These are phyloP conservation scores for Eragrostis tef DNA, from an alignment of 202 grass and related monocot genomes.

Conservation along the genomic window DNA sequence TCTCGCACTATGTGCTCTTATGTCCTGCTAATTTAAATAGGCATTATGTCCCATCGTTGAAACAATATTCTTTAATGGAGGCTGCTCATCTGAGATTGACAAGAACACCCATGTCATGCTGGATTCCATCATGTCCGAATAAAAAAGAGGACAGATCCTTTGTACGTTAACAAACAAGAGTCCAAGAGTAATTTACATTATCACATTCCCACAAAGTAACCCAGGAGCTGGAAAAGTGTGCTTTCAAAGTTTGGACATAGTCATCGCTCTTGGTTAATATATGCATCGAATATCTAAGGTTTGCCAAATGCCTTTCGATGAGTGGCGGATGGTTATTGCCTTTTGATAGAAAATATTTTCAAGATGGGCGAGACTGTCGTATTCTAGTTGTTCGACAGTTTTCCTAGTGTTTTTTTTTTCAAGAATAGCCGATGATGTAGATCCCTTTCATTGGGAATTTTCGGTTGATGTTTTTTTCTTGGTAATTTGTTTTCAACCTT, in stretches of 20 bases:
- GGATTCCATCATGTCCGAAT: conserved; percentile 17
- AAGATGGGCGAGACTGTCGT: no score
- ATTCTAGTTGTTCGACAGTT: no score
- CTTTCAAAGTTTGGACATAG: background rate
- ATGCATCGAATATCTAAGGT: background rate
- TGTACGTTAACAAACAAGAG: conserved; percentile 4
- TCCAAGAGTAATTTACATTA: background rate
- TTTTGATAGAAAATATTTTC: no score
- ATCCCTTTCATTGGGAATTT: no score
- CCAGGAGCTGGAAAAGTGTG: background rate
- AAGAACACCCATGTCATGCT: conserved; percentile 5
- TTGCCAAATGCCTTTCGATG: background rate
- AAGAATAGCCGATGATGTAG: no score
- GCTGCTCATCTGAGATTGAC: conserved; percentile 41
- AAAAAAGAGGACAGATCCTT: background rate
- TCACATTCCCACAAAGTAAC: conserved; percentile 11
- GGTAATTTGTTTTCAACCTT: no score
- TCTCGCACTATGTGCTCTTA: background rate
- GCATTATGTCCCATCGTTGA: background rate
- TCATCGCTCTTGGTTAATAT: background rate
- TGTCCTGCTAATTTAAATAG: background rate
- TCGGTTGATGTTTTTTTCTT: no score
- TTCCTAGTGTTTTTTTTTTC: no score
- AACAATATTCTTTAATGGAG: conserved; percentile 5
- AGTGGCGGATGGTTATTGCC: background rate